Percentiles rank a stretch among this genome's conserved stretches.
These are phyloP conservation scores for Allantophomopsis lycopodina DNA, from an alignment of 2,329 filamentous ascomycete species.

Conservation along the genomic window DNA sequence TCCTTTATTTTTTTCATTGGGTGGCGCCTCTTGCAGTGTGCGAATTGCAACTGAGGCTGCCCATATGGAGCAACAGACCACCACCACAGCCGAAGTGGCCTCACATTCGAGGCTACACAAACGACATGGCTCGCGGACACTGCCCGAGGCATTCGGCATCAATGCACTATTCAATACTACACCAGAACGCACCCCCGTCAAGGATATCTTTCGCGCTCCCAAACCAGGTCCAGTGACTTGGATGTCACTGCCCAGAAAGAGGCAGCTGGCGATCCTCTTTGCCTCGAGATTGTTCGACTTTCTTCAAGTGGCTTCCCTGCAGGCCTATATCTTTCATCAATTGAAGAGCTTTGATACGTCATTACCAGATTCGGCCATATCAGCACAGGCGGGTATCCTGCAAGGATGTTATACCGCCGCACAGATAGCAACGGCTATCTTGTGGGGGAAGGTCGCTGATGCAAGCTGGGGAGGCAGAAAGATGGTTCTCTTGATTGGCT, in stretches of 20 bases:
- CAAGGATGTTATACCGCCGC: constrained; percentile 52
- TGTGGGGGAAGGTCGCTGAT: constrained; percentile 49
- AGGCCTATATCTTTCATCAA: constrained; percentile 57
- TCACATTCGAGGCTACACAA: too few relatives aligned
- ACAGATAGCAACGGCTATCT: constrained; percentile 51
- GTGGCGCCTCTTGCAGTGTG: too few relatives aligned
- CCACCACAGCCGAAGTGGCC: too few relatives aligned
- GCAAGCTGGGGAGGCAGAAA: constrained; percentile 37
- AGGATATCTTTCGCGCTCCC: too few relatives aligned
- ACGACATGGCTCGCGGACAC: too few relatives aligned
- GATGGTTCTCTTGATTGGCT: constrained; percentile 45
- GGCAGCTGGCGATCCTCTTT: constrained; percentile 45
- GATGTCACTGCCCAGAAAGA: constrained; percentile 43
- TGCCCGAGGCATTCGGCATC: too few relatives aligned
- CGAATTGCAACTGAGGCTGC: too few relatives aligned
- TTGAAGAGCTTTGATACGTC: constrained; percentile 26
- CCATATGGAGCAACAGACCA: too few relatives aligned
- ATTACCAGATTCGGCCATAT: constrained; percentile 32
- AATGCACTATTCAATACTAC: too few relatives aligned
- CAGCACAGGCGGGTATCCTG: constrained; percentile 50
- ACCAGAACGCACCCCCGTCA: too few relatives aligned
- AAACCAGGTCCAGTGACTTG: constrained; percentile 30
- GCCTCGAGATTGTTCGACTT: constrained; percentile 53
- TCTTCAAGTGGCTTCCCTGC: constrained; percentile 50
- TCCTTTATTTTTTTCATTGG: too few relatives aligned